Percentiles rank a stretch among this genome's conserved stretches.
Conservation (phyloP, 805 yeast genomes). For the Lipomyces sp. region DNA sequence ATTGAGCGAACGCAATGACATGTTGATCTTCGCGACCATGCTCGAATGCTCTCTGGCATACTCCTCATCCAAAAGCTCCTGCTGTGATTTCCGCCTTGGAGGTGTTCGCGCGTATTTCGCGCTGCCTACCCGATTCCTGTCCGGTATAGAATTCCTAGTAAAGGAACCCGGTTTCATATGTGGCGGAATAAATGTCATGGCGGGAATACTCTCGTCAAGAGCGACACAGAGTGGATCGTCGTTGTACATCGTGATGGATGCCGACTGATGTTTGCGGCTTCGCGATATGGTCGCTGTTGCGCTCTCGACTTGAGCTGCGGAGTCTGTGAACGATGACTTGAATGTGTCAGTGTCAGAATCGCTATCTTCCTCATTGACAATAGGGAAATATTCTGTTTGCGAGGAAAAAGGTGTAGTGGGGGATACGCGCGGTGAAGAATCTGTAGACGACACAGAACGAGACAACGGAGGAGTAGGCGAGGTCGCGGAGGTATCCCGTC, state of each 20-base stretch:
- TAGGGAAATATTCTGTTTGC: constrained; percentile 29
- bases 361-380: constrained; percentile 17
- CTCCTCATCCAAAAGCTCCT: constrained; percentile 29
- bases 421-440: constrained; percentile 28
- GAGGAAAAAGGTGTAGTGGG: constrained; percentile 24
- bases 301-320: constrained; percentile 5
- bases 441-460: constrained; percentile 26
- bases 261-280: constrained; percentile 34
- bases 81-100: constrained; percentile 9
- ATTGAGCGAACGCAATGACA: constrained; percentile 31
- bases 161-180: background rate
- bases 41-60: constrained; percentile 22
- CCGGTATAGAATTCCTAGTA: constrained; percentile 11
- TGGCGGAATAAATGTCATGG: constrained; percentile 30
- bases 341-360: constrained; percentile 21
- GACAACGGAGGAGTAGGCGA: constrained; percentile 25
- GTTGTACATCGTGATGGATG: constrained; percentile 23
- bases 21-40: constrained; percentile 34
- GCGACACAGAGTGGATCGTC: constrained; percentile 37
- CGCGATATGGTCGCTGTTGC: constrained; percentile 15
- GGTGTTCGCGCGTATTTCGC: constrained; percentile 6
- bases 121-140: background rate
- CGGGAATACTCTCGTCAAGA: constrained; percentile 35
- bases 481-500: constrained; percentile 2
- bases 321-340: constrained; percentile 12